phyloP scores from a whole-genome alignment of 78 protist species.

The Creolimax fragrantissima region DNA sequence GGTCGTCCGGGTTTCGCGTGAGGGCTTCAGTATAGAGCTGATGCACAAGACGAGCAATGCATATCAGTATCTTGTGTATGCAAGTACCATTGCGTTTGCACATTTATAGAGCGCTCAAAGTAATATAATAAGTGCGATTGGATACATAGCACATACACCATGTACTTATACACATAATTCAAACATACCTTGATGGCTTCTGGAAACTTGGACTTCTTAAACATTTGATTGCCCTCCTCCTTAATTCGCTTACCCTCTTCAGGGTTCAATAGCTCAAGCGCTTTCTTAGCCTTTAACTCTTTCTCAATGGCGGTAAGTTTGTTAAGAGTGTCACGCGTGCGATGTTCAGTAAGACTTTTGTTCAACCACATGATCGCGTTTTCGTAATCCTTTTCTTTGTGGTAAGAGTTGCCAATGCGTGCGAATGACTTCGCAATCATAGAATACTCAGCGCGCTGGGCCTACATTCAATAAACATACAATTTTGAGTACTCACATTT shows the following conservation, averaged over 20 bases:
- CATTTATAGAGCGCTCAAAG: not conserved
- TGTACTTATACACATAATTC: not conserved
- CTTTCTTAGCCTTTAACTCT: not conserved
- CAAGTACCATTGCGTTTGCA: not conserved
- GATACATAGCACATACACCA: not conserved
- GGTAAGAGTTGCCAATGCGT: conserved; percentile 43
- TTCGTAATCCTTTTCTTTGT: conserved; percentile 9
- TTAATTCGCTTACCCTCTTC: conserved; percentile 27
- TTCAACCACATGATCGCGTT: conserved; percentile 33
- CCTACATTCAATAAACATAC: not conserved
- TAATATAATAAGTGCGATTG: not conserved
- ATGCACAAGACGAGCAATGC: not conserved
- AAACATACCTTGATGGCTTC: conserved; percentile 27
- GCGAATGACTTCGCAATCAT: conserved; percentile 4
- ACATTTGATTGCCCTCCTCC: conserved; percentile 45
- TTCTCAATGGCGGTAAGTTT: not conserved
- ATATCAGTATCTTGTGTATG: not conserved
- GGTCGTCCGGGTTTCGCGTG: conserved; percentile 54
- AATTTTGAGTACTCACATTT: not conserved
- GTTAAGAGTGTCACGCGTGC: conserved; percentile 26
- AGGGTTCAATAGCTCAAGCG: not conserved
- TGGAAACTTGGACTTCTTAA: conserved; percentile 40
- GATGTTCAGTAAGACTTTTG: conserved; percentile 38
- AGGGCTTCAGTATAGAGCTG: not conserved
- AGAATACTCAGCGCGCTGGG: conserved; percentile 4